Evolutionary conservation across 768 basidiomycete genomes (phyloP).

Genomic region (Agaricus blazei): DNA sequence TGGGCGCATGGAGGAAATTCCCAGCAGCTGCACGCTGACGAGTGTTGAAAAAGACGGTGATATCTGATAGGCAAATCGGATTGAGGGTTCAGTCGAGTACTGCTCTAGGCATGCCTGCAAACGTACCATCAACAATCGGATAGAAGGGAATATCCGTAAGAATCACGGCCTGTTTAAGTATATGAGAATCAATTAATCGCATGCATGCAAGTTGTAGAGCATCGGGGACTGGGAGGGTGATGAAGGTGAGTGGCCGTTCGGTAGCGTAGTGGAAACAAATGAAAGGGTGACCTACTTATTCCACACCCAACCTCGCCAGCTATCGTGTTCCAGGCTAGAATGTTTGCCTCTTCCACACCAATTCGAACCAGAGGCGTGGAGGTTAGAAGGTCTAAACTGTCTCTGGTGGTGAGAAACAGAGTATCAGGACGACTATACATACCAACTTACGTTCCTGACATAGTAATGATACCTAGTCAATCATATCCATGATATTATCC

Average conservation of each 20-base stretch:
- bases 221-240: background rate
- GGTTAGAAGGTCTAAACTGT: background rate
- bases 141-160: slow-evolving; percentile 19
- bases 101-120: background rate
- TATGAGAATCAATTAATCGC: slow-evolving; percentile 24
- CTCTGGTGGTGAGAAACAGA: background rate
- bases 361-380: slow-evolving; percentile 1
- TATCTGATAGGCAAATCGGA: slow-evolving; percentile 14
- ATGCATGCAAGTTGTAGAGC: slow-evolving; percentile 27
- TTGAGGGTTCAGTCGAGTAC: background rate
- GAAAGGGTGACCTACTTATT: slow-evolving; percentile 15
- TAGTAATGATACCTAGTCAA: slow-evolving; percentile 21
- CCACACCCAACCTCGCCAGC: slow-evolving; percentile 26
- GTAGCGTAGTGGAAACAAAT: background rate
- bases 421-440: background rate
- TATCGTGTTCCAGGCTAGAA: slow-evolving; percentile 25
- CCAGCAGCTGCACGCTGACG: slow-evolving; percentile 18
- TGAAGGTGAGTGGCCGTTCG: background rate
- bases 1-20: slow-evolving; percentile 23
- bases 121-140: slow-evolving; percentile 25
- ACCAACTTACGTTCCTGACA: slow-evolving; percentile 27
- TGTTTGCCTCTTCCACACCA: slow-evolving; percentile 10
- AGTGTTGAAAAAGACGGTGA: slow-evolving; percentile 26
- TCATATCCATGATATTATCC: background rate
- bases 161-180: slow-evolving; percentile 25